A percentile compares a stretch with the other conserved stretches of the same genome.
Evolutionary conservation across 768 basidiomycete species (phyloP).

Genomic region (Daedalea quercina): DNA sequence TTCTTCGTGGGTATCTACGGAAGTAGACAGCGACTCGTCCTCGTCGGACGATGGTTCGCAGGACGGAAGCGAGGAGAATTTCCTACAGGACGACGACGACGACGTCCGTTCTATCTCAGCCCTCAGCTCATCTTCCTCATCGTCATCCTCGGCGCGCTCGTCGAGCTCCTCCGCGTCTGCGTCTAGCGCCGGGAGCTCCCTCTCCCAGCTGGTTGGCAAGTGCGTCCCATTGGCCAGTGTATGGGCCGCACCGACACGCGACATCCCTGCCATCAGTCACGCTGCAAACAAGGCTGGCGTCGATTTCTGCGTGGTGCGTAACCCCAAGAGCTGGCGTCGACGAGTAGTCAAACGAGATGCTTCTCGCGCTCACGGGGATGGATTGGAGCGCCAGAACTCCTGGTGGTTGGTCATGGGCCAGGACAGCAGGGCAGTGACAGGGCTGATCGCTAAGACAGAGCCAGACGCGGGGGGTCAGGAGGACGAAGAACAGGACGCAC

Average conservation of each 20-base stretch:
- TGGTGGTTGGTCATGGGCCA: conserved; percentile 30
- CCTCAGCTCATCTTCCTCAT: conserved; percentile 3
- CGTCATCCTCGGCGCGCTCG: conserved; percentile 4
- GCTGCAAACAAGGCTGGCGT: conserved; percentile 23
- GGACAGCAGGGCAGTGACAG: conserved; percentile 20
- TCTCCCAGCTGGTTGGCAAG: conserved; percentile 15
- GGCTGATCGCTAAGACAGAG: conserved; percentile 22
- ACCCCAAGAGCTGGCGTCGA: conserved; percentile 6
- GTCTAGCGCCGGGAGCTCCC: conserved; percentile 11
- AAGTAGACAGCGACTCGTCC: conserved; percentile 10
- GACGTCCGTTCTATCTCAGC: background rate
- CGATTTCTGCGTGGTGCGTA: conserved; percentile 20
- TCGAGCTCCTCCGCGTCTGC: conserved; percentile 3
- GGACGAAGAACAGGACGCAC: conserved; percentile 7
- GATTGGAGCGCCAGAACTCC: conserved; percentile 16
- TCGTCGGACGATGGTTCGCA: background rate
- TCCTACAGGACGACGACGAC: background rate
- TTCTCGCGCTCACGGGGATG: conserved; percentile 4
- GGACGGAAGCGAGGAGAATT: background rate
- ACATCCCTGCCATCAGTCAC: conserved; percentile 19
- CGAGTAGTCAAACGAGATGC: conserved; percentile 8
- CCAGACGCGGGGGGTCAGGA: conserved; percentile 6
- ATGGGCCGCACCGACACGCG: conserved; percentile 22
- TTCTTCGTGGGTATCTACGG: conserved; percentile 19
- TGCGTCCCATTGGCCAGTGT: conserved; percentile 23